Percentiles rank a stretch among this genome's conserved stretches.
phyloP scores from a whole-genome alignment of 1,284 basidiomycete species.

The Ustilago trichophora region DNA sequence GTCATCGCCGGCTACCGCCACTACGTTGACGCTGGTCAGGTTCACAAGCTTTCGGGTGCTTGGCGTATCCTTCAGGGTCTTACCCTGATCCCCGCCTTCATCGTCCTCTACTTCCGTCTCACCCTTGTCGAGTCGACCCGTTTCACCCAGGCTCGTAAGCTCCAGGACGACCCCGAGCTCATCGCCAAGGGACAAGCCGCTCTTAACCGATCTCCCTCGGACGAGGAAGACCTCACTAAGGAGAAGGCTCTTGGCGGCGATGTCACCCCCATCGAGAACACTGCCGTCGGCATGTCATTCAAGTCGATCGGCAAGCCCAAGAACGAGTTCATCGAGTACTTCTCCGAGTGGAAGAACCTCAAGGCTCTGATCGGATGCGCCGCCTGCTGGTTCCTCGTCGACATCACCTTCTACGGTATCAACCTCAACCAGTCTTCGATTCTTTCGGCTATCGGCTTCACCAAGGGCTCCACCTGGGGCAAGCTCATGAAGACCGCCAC shows the following conservation, averaged over 20 bases:
- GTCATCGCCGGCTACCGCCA: conserved; percentile 77
- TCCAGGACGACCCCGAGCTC: conserved; percentile 81
- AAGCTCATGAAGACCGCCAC: conserved; percentile 72
- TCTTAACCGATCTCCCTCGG: conserved; percentile 65
- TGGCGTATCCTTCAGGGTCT: conserved; percentile 66
- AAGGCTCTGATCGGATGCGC: conserved; percentile 58
- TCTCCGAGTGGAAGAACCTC: conserved; percentile 58
- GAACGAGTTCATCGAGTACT: conserved; percentile 52
- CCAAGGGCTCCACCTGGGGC: conserved; percentile 64
- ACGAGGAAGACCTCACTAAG: conserved; percentile 46
- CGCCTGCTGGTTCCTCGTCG: conserved; percentile 67
- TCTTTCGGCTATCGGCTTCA: conserved; percentile 75
- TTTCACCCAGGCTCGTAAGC: conserved; percentile 80
- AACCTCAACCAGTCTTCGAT: conserved; percentile 80
- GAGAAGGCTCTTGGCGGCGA: conserved; percentile 45
- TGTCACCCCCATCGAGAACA: conserved; percentile 41
- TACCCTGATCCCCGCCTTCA: conserved; percentile 56
- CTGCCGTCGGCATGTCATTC: conserved; percentile 57
- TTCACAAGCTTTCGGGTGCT: conserved; percentile 61
- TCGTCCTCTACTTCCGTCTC: conserved; percentile 70
- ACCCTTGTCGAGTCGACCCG: conserved; percentile 72
- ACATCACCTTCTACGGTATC: conserved; percentile 81
- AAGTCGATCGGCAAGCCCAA: conserved; percentile 52
- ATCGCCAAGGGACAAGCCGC: conserved; percentile 72
- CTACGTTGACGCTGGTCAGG: conserved; percentile 45